A percentile compares a stretch with the other conserved stretches of the same genome.
Conservation (phyloP, 495 filamentous ascomycete genomes). For the Elasticomyces elasticus region DNA sequence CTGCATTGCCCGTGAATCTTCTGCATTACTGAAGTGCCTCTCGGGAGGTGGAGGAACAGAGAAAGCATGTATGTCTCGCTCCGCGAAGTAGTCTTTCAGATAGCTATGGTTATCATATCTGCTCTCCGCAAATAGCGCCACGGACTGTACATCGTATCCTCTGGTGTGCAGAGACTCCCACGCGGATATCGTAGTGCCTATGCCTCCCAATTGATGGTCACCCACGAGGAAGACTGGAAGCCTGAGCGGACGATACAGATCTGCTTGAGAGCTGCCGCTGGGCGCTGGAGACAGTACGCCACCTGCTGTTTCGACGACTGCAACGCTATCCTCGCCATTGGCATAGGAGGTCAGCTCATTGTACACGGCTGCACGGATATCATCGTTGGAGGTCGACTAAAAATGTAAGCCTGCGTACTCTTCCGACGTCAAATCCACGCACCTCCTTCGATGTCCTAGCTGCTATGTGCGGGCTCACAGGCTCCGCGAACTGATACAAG, state of each 20-base stretch:
- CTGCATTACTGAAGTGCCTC: slow-evolving; percentile 21
- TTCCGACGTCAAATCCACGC: background rate
- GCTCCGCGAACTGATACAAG: slow-evolving; percentile 59
- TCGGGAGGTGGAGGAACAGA: slow-evolving; percentile 46
- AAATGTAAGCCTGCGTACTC: background rate
- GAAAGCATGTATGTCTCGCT: slow-evolving; percentile 45
- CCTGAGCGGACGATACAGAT: slow-evolving; percentile 60
- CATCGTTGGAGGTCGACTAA: slow-evolving; percentile 39
- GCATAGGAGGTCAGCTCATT: slow-evolving; percentile 38
- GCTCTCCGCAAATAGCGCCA: slow-evolving; percentile 52
- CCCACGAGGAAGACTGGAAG: slow-evolving; percentile 63
- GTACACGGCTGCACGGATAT: slow-evolving; percentile 40
- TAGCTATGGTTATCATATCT: slow-evolving; percentile 58
- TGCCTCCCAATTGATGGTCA: slow-evolving; percentile 62
- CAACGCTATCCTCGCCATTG: slow-evolving; percentile 31
- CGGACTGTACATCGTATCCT: slow-evolving; percentile 61
- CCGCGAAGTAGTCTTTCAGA: slow-evolving; percentile 50
- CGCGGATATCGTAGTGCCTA: slow-evolving; percentile 62
- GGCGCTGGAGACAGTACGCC: slow-evolving; percentile 66
- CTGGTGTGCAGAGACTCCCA: slow-evolving; percentile 62
- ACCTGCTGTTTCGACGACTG: slow-evolving; percentile 67
- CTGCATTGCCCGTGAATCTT: slow-evolving; percentile 46
- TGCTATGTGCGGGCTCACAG: slow-evolving; percentile 66
- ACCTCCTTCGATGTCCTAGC: slow-evolving; percentile 29
- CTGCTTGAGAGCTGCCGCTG: slow-evolving; percentile 63